Evolutionary conservation across 768 basidiomycete species (phyloP), one percentile per base, ranked within the genome.

Genomic region (Boletus patriciae): DNA sequence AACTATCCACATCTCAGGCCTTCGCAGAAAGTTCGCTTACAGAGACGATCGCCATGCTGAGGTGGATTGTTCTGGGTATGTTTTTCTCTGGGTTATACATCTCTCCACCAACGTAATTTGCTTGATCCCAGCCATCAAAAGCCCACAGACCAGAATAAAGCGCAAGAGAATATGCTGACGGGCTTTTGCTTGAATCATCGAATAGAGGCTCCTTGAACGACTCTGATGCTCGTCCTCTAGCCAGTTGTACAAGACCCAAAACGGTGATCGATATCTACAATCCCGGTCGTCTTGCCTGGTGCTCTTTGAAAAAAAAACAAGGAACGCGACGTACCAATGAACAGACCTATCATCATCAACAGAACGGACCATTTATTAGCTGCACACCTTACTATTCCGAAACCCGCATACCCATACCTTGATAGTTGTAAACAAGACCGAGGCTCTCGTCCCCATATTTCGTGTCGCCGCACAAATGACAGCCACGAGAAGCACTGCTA

Each of bases 101-200:
- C 71, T 94, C 94, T 29, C 91, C 95, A 15, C 89, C 91, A 16
- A 98, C 91, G 60, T 89, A 96, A 68, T 93, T 94, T 29, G 83
- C 87, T 72, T 91, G 89, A 66, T 95, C 95, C 94, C 94, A 99
- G 1, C 96, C 96, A 70, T 94, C 94, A 62, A 92, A 94, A 2
- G 94, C 94, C 92, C 90, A 98, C 5, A 98, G 75, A 3, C 94
- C 92, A 12, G 94, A 96, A 72, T 97, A 99, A 7, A 98, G 77
- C 0, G 95, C 96, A n/a, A 98, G 77, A 7, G 95, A 92, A 74
- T 93, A 98, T 3, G 85, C 78, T 2, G 92, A 90, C 1, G 93
- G 90, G 59, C 90, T 90, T 18, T 73, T 80, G 54, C 87, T 90
- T 18, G 92, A 88, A 9, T 81, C 85, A 13, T 78, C 73, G 63